Conservation (phyloP, 192 early-diverging fungal genomes). For the Linnemannia schmuckeri region DNA sequence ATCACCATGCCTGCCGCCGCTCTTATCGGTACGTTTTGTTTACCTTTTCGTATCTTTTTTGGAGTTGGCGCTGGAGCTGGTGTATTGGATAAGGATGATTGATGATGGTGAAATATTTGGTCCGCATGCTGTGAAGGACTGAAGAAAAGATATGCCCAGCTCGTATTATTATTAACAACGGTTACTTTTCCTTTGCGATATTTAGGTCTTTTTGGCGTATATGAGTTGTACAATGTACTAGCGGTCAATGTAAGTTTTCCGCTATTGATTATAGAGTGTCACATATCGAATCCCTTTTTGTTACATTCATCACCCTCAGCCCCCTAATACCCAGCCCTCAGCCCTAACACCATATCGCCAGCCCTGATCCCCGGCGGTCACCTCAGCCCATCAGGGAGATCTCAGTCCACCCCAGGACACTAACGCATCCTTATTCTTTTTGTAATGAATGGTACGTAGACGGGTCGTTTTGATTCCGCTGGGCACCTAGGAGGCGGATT, state of each 20-base stretch:
- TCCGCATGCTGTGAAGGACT: background rate
- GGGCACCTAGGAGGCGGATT: slow-evolving; percentile 62
- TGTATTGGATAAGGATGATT: background rate
- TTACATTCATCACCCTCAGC: background rate
- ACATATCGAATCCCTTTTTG: background rate
- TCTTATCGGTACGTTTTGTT: slow-evolving; percentile 37
- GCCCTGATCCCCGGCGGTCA: no score
- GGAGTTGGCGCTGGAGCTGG: background rate
- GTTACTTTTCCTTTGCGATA: background rate
- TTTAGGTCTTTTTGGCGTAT: slow-evolving; percentile 62
- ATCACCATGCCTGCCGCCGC: slow-evolving; percentile 66
- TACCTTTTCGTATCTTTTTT: no score
- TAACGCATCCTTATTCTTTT: background rate
- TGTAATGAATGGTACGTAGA: slow-evolving; percentile 17
- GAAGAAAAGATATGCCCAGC: background rate
- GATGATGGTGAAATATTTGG: background rate
- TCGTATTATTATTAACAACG: background rate
- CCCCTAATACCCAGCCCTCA: no score
- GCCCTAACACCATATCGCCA: no score
- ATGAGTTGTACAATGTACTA: slow-evolving; percentile 62
- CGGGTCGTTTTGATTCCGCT: slow-evolving; percentile 61
- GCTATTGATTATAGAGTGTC: background rate
- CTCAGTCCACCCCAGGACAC: no score
- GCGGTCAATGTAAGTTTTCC: slow-evolving; percentile 26
- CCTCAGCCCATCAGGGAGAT: no score